Base-by-base conservation (phyloP, 805 yeast species). In the Saturnispora silvae region DNA sequence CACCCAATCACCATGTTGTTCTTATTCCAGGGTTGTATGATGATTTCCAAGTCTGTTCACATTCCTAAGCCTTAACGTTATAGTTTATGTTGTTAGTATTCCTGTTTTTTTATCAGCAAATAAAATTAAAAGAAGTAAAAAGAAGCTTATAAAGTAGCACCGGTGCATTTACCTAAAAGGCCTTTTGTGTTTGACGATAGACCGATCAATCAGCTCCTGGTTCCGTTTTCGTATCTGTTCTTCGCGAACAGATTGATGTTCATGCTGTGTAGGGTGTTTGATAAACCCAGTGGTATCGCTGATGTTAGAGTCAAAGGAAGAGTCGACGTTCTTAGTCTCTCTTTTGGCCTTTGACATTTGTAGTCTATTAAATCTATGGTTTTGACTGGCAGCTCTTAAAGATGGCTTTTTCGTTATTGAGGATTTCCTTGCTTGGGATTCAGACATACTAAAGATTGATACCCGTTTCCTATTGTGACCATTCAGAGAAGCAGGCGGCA, bases 31-130 rank as follows among this genome's bases (percentile, higher is more conserved):
- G 98, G 98, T 7, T 81, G 89, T 57, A 80, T 82, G 38, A 86
- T 87, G 77, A 83, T 92, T 43, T 79, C 94, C 41, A 92, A 92
- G 66, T 78, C 89, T 41, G 68, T 92, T 45, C 83, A 81, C 51
- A 82, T 92, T 48, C 96, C 96, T 45, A 92, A 92, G 59, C 83
- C 89, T n/a, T 42, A 32, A 22, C 15, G 17, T 23, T 27, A 8
- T 7, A 15, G 4, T 19, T 14, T 31, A 17, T 17, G 10, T 28
- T n/a, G n/a, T n/a, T n/a, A n/a, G n/a, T n/a, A n/a, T n/a, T n/a
- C n/a, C n/a, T n/a, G n/a, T n/a, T n/a, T n/a, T n/a, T n/a, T n/a
- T n/a, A n/a, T n/a, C n/a, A n/a, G n/a, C n/a, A n/a, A n/a, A n/a
- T n/a, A n/a, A n/a, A n/a, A n/a, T n/a, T n/a, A n/a, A n/a, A n/a